These are phyloP conservation scores for Chloropicon primus DNA, from an alignment of 139 green algal genomes.

Conservation along the genomic window DNA sequence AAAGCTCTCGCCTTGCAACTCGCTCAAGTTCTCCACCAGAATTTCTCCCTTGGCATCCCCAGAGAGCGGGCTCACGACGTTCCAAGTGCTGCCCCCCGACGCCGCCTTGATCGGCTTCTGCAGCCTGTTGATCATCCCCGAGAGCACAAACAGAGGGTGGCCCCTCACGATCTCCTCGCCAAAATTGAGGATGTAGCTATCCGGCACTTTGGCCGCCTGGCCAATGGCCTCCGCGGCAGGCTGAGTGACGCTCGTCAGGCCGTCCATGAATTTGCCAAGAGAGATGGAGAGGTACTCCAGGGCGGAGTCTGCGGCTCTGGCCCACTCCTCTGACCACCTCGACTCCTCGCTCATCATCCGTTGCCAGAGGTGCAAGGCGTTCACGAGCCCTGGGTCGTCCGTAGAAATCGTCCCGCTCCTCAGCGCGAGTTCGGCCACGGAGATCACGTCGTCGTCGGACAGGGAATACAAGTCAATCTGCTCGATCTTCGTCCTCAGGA, in stretches of 20 bases:
- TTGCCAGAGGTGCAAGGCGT: slow-evolving; percentile 29
- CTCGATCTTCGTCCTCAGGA: slow-evolving; percentile 61
- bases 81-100: slow-evolving; percentile 51
- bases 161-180: slow-evolving; percentile 75
- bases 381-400: slow-evolving; percentile 36
- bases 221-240: slow-evolving; percentile 7
- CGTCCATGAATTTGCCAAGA: slow-evolving; percentile 41
- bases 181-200: slow-evolving; percentile 65
- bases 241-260: background rate
- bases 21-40: background rate
- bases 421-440: slow-evolving; percentile 44
- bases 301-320: slow-evolving; percentile 42
- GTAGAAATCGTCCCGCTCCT: slow-evolving; percentile 33
- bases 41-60: background rate
- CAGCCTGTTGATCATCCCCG: slow-evolving; percentile 43
- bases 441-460: slow-evolving; percentile 39
- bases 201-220: background rate
- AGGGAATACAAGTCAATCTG: slow-evolving; percentile 33
- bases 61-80: slow-evolving; percentile 24
- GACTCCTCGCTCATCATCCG: slow-evolving; percentile 21
- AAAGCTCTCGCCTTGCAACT: background rate
- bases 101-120: slow-evolving; percentile 38
- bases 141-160: slow-evolving; percentile 54
- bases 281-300: slow-evolving; percentile 41
- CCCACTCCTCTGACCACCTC: slow-evolving; percentile 47